These are phyloP conservation scores for Cystobasidiopsis lactophilus DNA, from an alignment of 768 basidiomycete genomes.

Conservation along the genomic window DNA sequence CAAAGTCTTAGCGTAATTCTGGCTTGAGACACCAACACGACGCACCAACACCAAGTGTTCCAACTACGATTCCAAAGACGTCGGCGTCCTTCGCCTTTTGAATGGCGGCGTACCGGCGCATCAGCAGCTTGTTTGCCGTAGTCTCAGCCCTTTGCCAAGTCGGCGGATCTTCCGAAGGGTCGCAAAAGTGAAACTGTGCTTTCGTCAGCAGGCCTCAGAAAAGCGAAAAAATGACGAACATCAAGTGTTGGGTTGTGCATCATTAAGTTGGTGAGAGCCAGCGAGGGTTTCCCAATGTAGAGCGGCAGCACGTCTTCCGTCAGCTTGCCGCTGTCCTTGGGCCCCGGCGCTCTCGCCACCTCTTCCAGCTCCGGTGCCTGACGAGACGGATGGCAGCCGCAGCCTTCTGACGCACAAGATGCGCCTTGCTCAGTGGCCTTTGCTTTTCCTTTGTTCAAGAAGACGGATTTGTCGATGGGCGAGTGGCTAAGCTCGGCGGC, in stretches of 20 bases:
- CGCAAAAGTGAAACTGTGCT: slow-evolving; percentile 50
- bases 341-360: too few relatives aligned
- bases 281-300: slow-evolving; percentile 57
- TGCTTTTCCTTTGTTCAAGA: too few relatives aligned
- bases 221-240: not conserved
- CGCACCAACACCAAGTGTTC: slow-evolving; percentile 71
- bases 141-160: slow-evolving; percentile 43
- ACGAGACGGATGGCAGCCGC: too few relatives aligned
- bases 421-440: too few relatives aligned
- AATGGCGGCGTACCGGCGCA: slow-evolving; percentile 67
- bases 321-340: slow-evolving; percentile 12
- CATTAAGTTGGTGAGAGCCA: slow-evolving; percentile 60
- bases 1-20: not conserved
- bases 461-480: not conserved
- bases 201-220: not conserved
- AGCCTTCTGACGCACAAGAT: too few relatives aligned
- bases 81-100: slow-evolving; percentile 79
- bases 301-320: slow-evolving; percentile 29
- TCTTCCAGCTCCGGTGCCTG: too few relatives aligned
- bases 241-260: slow-evolving; percentile 39
- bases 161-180: slow-evolving; percentile 34
- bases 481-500: not conserved
- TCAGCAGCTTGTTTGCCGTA: slow-evolving; percentile 44
- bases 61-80: slow-evolving; percentile 84
- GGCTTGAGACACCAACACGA: not conserved